These are phyloP conservation scores for Artemisia annua DNA, from an alignment of 129 eudicot genomes.

Conservation along the genomic window DNA sequence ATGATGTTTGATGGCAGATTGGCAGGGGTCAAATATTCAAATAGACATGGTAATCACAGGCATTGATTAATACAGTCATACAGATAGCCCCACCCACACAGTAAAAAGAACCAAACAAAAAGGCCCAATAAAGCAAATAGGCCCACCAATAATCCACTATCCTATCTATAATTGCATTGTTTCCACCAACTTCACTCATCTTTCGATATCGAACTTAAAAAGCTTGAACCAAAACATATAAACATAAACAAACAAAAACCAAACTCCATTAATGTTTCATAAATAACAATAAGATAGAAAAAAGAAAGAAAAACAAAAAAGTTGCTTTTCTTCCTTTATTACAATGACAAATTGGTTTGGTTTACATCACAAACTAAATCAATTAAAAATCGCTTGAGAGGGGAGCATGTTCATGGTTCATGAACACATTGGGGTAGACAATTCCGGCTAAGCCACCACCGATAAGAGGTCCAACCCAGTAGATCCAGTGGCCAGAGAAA, in stretches of 20 bases:
- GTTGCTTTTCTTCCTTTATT: conserved; percentile 47
- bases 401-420: conserved; percentile 70
- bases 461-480: conserved; percentile 87
- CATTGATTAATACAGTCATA: conserved; percentile 6
- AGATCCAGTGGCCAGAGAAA: conserved; percentile 67
- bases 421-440: conserved; percentile 59
- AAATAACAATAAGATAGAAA: conserved; percentile 18
- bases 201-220: conserved; percentile 15
- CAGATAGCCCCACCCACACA: conserved; percentile 26
- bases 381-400: conserved; percentile 48
- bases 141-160: conserved; percentile 39
- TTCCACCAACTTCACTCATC: conserved; percentile 27
- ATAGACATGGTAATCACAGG: no score
- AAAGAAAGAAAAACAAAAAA: conserved; percentile 35
- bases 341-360: conserved; percentile 17
- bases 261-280: conserved; percentile 23
- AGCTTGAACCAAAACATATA: not conserved
- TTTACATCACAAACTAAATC: not conserved
- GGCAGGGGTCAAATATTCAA: not conserved
- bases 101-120: conserved; percentile 20
- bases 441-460: conserved; percentile 81
- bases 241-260: conserved; percentile 12
- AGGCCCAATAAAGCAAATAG: conserved; percentile 25
- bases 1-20: conserved; percentile 6
- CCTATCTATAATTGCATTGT: conserved; percentile 20